Evolutionary conservation across 176 grass and related monocot genomes (phyloP).

Genomic region (Dendrocalamus sinicus): DNA sequence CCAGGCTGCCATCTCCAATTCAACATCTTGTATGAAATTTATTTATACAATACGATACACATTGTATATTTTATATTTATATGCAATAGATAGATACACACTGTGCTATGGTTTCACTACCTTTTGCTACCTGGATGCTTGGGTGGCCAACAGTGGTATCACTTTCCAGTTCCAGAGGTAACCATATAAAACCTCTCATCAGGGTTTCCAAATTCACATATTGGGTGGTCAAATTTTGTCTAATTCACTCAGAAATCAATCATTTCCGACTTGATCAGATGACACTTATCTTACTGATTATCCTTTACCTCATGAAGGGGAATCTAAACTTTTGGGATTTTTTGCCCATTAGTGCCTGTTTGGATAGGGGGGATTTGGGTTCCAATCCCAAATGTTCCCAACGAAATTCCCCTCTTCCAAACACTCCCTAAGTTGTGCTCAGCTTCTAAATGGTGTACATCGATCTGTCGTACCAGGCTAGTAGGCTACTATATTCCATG

Average conservation of each 20-base stretch:
- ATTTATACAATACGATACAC: background rate
- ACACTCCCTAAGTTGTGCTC: background rate
- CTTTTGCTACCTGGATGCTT: background rate
- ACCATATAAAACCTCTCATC: background rate
- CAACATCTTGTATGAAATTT: conserved; percentile 6
- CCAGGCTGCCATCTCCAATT: background rate
- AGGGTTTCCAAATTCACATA: background rate
- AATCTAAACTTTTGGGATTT: conserved; percentile 2
- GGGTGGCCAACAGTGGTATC: background rate
- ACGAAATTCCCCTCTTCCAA: background rate
- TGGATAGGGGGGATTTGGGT: background rate
- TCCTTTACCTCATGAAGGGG: background rate
- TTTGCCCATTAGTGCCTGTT: background rate
- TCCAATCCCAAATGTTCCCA: background rate
- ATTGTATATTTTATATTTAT: background rate
- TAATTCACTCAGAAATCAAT: background rate
- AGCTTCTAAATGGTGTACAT: background rate
- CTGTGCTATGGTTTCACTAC: background rate
- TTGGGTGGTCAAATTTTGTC: conserved; percentile 3
- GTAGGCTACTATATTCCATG: background rate
- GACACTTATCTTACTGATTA: background rate
- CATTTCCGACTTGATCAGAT: background rate
- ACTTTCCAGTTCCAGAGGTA: background rate
- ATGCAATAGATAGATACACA: background rate
- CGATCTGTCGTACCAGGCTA: background rate